phyloP scores from a whole-genome alignment of 2,329 filamentous ascomycete genomes.

The Hymenoscyphus fructigenus region DNA sequence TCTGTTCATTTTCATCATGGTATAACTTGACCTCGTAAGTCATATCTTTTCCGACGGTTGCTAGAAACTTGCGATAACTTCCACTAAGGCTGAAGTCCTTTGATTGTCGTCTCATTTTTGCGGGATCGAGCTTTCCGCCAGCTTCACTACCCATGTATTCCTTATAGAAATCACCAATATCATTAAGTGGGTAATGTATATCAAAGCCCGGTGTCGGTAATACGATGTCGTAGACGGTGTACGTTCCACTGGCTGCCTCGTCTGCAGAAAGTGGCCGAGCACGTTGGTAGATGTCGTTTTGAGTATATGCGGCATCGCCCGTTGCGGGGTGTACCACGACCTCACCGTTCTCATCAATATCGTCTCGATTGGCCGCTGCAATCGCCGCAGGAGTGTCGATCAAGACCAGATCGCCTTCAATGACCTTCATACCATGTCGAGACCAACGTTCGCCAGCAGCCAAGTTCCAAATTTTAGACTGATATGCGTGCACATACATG shows the following conservation, averaged over 20 bases:
- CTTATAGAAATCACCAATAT: conserved; percentile 78
- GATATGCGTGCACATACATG: conserved; percentile 97
- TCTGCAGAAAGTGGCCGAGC: conserved; percentile 72
- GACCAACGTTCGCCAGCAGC: conserved; percentile 80
- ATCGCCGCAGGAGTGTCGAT: conserved; percentile 26
- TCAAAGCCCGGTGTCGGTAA: conserved; percentile 92
- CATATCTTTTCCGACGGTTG: conserved; percentile 61
- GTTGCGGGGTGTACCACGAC: conserved; percentile 52
- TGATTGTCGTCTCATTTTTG: conserved; percentile 81
- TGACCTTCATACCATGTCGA: conserved; percentile 67
- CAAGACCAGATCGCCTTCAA: conserved; percentile 72
- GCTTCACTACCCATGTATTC: conserved; percentile 79
- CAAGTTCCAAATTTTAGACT: conserved; percentile 91
- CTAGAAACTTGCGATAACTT: conserved; percentile 81
- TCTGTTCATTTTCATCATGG: conserved; percentile 70
- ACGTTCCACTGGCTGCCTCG: conserved; percentile 76
- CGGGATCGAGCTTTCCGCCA: conserved; percentile 77
- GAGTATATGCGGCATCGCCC: conserved; percentile 53
- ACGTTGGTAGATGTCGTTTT: conserved; percentile 60
- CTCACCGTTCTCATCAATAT: conserved; percentile 41
- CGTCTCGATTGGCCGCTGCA: conserved; percentile 23
- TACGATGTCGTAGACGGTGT: conserved; percentile 83
- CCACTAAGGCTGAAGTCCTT: conserved; percentile 88
- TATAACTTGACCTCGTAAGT: conserved; percentile 72
- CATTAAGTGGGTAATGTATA: conserved; percentile 80